phyloP scores from a whole-genome alignment of 305 asterid genomes.

The Fraxinus angustifolia region DNA sequence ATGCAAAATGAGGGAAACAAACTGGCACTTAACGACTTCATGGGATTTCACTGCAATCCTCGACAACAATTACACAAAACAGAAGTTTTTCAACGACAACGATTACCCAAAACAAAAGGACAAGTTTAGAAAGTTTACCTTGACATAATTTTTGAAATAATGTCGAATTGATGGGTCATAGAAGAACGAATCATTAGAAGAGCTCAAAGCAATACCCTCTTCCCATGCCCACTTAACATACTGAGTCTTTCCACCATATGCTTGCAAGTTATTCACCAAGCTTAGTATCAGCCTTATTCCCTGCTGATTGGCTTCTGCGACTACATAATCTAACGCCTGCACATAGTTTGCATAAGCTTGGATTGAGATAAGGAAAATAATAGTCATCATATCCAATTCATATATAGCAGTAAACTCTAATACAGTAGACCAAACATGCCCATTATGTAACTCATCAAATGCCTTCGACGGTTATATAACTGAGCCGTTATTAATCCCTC shows the following conservation, averaged over 20 bases:
- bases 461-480: not conserved
- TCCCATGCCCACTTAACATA: constrained; percentile 99
- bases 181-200: constrained; percentile 96
- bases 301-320: constrained; percentile 69
- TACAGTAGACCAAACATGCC: not conserved
- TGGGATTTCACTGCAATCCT: not conserved
- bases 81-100: not conserved
- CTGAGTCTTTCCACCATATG: constrained; percentile 92
- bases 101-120: not conserved
- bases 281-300: constrained; percentile 77
- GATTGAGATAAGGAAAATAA: constrained; percentile 10
- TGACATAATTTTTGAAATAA: constrained; percentile 79
- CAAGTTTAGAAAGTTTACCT: constrained; percentile 43
- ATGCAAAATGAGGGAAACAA: not conserved
- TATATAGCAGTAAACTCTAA: not conserved
- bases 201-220: constrained; percentile 85
- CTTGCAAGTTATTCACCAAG: constrained; percentile 92
- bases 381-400: not conserved
- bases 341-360: constrained; percentile 7
- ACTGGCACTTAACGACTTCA: not conserved
- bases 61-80: not conserved
- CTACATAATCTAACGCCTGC: constrained; percentile 91
- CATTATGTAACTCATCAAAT: not conserved
- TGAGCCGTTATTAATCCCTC: constrained; percentile 19
- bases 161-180: constrained; percentile 88